These are phyloP conservation scores for Rosa chinensis DNA, from an alignment of 306 rosid genomes.

Conservation along the genomic window DNA sequence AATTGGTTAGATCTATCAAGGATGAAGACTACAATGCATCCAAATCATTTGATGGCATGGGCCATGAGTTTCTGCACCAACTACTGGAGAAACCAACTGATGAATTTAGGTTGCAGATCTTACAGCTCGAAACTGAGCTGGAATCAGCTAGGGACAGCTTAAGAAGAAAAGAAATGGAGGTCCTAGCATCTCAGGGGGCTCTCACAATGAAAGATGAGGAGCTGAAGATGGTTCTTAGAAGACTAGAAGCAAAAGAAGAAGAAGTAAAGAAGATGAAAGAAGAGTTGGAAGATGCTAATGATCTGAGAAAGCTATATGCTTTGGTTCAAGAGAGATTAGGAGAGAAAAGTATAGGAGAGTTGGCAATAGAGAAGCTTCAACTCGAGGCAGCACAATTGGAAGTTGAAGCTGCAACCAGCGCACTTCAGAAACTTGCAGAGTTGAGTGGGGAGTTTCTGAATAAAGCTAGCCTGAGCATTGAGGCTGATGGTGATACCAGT, in stretches of 20 bases:
- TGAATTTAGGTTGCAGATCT: slow-evolving; percentile 48
- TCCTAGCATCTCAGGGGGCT: slow-evolving; percentile 63
- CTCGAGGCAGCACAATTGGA: slow-evolving; percentile 80
- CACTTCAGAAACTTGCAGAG: slow-evolving; percentile 66
- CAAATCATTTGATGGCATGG: slow-evolving; percentile 30
- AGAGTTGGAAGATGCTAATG: slow-evolving; percentile 51
- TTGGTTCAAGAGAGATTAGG: slow-evolving; percentile 62
- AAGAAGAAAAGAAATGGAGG: slow-evolving; percentile 70
- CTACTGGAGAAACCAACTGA: slow-evolving; percentile 44
- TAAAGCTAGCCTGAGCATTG: slow-evolving; percentile 43
- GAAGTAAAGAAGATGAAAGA: slow-evolving; percentile 54
- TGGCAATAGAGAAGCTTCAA: slow-evolving; percentile 77
- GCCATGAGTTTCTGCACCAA: slow-evolving; percentile 32
- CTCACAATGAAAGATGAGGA: slow-evolving; percentile 77
- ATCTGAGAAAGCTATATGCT: slow-evolving; percentile 51
- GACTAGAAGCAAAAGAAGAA: slow-evolving; percentile 59
- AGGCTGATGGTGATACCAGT: slow-evolving; percentile 37
- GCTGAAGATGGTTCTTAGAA: slow-evolving; percentile 57
- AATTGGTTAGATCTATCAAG: slow-evolving; percentile 60
- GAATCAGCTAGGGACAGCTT: slow-evolving; percentile 60
- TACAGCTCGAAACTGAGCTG: slow-evolving; percentile 62
- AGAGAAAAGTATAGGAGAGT: slow-evolving; percentile 53
- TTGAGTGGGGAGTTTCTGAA: slow-evolving; percentile 63
- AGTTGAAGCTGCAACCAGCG: slow-evolving; percentile 75
- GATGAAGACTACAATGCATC: slow-evolving; percentile 36